Percentiles rank a stretch among this genome's conserved stretches.
These are phyloP conservation scores for Vitis hybrid DNA, from an alignment of 177 flowering plant genomes.

Conservation along the genomic window DNA sequence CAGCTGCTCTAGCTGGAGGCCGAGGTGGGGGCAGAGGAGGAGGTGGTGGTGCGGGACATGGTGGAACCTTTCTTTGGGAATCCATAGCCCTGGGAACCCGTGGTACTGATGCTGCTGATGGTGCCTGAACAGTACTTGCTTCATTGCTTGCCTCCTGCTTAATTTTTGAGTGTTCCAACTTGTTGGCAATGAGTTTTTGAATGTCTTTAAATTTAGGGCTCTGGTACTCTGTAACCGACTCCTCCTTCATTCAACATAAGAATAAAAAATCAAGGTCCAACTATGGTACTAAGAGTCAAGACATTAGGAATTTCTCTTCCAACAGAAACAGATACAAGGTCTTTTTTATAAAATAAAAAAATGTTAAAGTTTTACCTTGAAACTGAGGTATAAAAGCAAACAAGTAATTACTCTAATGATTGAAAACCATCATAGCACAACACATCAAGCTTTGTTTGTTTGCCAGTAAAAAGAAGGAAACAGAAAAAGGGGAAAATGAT, in stretches of 20 bases:
- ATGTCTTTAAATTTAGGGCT: conserved; percentile 43
- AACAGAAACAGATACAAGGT: too few species aligned
- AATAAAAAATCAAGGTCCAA: not conserved
- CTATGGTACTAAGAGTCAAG: too few species aligned
- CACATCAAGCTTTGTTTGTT: too few species aligned
- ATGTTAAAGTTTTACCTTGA: too few species aligned
- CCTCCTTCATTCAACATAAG: conserved; percentile 25
- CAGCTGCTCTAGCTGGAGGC: conserved; percentile 28
- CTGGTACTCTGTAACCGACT: conserved; percentile 28
- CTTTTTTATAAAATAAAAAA: too few species aligned
- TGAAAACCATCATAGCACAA: too few species aligned
- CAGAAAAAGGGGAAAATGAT: too few species aligned
- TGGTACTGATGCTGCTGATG: conserved; percentile 7
- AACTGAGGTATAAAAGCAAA: not conserved
- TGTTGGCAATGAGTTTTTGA: conserved; percentile 48
- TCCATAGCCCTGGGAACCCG: conserved; percentile 15
- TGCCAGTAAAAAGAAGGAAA: too few species aligned
- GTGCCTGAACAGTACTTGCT: conserved; percentile 12
- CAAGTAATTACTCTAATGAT: not conserved
- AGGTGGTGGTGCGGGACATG: conserved; percentile 38
- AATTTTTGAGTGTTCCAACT: conserved; percentile 32
- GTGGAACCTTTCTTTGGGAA: conserved; percentile 20
- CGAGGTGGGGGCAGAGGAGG: conserved; percentile 49
- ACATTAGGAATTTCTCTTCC: too few species aligned
- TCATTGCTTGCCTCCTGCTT: conserved; percentile 27